These are phyloP conservation scores for Calophaca sinica DNA, from an alignment of 306 rosid genomes.

Conservation along the genomic window DNA sequence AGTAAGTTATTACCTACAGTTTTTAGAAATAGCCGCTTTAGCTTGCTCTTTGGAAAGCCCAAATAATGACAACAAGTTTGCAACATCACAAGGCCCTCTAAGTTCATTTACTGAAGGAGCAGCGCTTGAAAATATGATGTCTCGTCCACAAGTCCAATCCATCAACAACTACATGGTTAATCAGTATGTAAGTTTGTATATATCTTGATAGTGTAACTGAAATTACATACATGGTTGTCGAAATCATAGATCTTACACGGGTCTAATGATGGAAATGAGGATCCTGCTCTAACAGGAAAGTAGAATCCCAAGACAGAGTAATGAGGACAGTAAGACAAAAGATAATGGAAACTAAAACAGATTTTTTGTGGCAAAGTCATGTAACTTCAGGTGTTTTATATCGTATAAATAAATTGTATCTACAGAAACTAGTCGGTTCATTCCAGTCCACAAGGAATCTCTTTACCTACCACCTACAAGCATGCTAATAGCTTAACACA, in stretches of 20 bases:
- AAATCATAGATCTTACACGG: background rate
- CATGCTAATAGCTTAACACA: conserved; percentile 12
- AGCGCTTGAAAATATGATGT: conserved; percentile 77
- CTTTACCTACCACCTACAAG: background rate
- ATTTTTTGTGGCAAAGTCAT: background rate
- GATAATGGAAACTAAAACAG: conserved; percentile 4
- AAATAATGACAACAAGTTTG: conserved; percentile 76
- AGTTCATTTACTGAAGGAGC: conserved; percentile 76
- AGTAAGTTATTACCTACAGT: conserved; percentile 72
- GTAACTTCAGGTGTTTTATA: background rate
- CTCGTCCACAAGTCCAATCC: conserved; percentile 87
- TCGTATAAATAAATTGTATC: conserved; percentile 24
- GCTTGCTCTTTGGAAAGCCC: conserved; percentile 81
- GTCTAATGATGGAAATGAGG: conserved; percentile 1
- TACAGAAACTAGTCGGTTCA: conserved; percentile 4
- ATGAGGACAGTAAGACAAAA: conserved; percentile 5
- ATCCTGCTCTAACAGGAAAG: conserved; percentile 18
- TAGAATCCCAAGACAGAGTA: conserved; percentile 15
- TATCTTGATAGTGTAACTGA: background rate
- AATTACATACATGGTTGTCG: conserved; percentile 17
- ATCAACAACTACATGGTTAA: conserved; percentile 66
- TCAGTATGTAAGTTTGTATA: conserved; percentile 32
- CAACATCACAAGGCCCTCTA: conserved; percentile 93
- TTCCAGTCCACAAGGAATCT: conserved; percentile 5
- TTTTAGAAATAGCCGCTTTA: conserved; percentile 81